phyloP scores from a whole-genome alignment of 257 asterid genomes.

The Solanum habrochaites region DNA sequence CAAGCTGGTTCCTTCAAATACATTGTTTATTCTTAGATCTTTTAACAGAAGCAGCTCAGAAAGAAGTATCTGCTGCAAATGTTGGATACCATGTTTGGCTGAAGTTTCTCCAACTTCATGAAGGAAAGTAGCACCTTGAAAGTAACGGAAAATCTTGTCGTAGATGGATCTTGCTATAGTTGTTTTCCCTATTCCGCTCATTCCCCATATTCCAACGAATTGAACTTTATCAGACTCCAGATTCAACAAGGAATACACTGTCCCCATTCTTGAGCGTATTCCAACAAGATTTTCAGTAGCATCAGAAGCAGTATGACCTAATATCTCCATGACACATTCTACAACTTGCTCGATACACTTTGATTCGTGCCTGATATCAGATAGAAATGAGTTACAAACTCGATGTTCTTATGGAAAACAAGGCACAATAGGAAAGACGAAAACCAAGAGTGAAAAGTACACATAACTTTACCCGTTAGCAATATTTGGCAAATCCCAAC shows the following conservation, averaged over 20 bases:
- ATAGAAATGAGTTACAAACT: not conserved
- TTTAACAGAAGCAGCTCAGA: not conserved
- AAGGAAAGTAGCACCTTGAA: not conserved
- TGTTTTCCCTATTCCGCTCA: slow-evolving; percentile 4
- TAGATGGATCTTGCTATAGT: not conserved
- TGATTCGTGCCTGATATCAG: not conserved
- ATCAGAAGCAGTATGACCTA: not conserved
- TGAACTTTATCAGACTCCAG: not conserved
- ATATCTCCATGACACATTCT: not conserved
- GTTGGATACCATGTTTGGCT: not conserved
- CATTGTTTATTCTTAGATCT: not conserved
- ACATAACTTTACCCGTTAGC: not conserved
- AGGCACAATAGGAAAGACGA: not conserved
- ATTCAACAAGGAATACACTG: not conserved
- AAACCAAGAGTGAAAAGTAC: not conserved
- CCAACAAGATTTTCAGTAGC: not conserved
- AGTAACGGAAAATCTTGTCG: not conserved
- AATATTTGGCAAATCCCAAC: not conserved
- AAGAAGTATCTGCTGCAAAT: slow-evolving; percentile 5
- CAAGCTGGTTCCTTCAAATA: not conserved
- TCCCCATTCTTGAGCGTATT: not conserved
- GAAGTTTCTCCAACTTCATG: slow-evolving; percentile 5
- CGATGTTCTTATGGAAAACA: not conserved
- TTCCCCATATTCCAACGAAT: slow-evolving; percentile 2
- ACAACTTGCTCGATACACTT: not conserved